Conservation (phyloP, 1,284 basidiomycete species). For the Mixia osmundae region DNA sequence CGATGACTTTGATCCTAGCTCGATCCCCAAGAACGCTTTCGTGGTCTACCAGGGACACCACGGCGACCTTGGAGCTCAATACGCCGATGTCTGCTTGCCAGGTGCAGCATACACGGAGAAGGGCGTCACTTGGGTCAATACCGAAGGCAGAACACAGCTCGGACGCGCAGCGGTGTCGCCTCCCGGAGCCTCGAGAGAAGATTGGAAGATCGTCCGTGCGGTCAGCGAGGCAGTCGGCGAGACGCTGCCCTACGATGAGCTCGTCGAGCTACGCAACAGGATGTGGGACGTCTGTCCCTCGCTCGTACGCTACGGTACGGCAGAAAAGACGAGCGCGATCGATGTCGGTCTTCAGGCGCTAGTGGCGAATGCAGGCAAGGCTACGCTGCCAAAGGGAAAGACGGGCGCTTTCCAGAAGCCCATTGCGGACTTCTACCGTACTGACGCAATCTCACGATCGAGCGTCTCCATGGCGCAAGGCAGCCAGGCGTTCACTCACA, state of each 20-base stretch:
- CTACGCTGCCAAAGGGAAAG: constrained; percentile 22
- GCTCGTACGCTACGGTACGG: constrained; percentile 61
- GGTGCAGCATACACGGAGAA: constrained; percentile 94
- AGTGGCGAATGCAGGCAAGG: constrained; percentile 29
- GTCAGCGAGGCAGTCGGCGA: constrained; percentile 65
- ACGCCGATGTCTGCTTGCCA: constrained; percentile 87
- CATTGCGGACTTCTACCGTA: constrained; percentile 87
- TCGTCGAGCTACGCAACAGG: constrained; percentile 64
- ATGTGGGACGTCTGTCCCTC: constrained; percentile 94
- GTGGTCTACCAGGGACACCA: constrained; percentile 99
- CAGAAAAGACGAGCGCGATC: constrained; percentile 49
- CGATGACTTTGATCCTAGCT: constrained; percentile 70
- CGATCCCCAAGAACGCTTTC: constrained; percentile 83
- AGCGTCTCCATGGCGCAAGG: constrained; percentile 16
- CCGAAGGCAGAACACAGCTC: constrained; percentile 78
- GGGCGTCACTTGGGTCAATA: constrained; percentile 82
- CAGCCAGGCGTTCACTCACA: no score
- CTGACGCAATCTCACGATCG: constrained; percentile 37
- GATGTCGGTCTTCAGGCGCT: constrained; percentile 42
- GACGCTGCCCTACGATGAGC: constrained; percentile 75
- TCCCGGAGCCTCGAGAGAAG: constrained; percentile 81
- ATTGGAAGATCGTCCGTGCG: constrained; percentile 96
- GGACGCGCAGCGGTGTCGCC: constrained; percentile 84
- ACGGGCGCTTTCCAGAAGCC: constrained; percentile 49
- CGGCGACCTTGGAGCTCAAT: constrained; percentile 86